Evolutionary conservation across 2,329 filamentous ascomycete species (phyloP).

Genomic region (Fusarium praegraminearum): DNA sequence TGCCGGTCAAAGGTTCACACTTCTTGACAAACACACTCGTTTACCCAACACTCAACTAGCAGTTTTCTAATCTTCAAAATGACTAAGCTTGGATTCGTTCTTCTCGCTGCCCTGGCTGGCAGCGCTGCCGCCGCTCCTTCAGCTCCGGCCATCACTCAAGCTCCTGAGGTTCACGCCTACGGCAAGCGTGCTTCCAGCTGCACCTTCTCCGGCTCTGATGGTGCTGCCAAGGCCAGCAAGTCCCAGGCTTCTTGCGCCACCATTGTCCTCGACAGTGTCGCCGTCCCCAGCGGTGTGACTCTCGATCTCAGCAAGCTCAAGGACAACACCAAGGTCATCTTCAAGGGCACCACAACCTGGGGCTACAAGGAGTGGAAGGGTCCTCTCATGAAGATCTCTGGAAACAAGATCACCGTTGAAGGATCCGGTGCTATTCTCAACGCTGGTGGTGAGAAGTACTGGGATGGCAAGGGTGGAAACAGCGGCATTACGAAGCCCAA

Average conservation of each 20-base stretch:
- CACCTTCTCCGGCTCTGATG: slow-evolving; percentile 38
- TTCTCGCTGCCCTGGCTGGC: slow-evolving; percentile 39
- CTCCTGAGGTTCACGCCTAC: slow-evolving; percentile 23
- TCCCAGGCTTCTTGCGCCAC: slow-evolving; percentile 37
- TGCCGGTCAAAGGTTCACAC: slow-evolving; percentile 31
- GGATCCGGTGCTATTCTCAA: slow-evolving; percentile 41
- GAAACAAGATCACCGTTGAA: slow-evolving; percentile 41
- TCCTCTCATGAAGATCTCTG: slow-evolving; percentile 37
- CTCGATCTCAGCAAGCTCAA: slow-evolving; percentile 41
- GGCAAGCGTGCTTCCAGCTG: slow-evolving; percentile 36
- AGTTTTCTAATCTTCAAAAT: slow-evolving; percentile 15
- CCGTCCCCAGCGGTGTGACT: slow-evolving; percentile 36
- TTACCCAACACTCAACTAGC: slow-evolving; percentile 10
- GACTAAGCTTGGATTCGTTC: slow-evolving; percentile 25
- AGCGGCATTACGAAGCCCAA: slow-evolving; percentile 41
- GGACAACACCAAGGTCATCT: slow-evolving; percentile 42
- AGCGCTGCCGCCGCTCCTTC: slow-evolving; percentile 33
- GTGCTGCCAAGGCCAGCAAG: slow-evolving; percentile 30
- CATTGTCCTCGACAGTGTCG: slow-evolving; percentile 31
- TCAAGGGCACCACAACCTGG: slow-evolving; percentile 43
- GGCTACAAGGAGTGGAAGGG: slow-evolving; percentile 45
- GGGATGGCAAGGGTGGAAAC: slow-evolving; percentile 41
- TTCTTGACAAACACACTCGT: slow-evolving; percentile 12
- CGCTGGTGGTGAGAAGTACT: slow-evolving; percentile 39
- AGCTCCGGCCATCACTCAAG: slow-evolving; percentile 13